A percentile compares a stretch with the other conserved stretches of the same genome.
phyloP scores from a whole-genome alignment of 768 basidiomycete species.

The Rhizopogon vinicolor region DNA sequence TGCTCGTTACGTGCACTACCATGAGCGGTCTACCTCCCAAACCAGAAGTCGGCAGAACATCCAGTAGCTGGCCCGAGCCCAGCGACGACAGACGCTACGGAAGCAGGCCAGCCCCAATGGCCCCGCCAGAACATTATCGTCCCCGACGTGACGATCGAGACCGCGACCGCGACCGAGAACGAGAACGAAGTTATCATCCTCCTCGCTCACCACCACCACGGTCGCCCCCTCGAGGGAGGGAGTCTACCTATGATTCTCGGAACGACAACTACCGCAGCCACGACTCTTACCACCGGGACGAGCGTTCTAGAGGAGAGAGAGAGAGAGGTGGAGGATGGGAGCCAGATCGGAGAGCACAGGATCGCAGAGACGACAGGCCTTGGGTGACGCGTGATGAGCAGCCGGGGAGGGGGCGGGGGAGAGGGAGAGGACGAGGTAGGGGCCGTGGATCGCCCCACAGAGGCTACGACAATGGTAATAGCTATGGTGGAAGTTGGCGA shows the following conservation, averaged over 20 bases:
- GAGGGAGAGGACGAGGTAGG: background rate
- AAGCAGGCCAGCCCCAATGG: constrained; percentile 11
- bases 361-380: constrained; percentile 4
- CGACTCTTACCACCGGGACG: background rate
- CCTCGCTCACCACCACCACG: constrained; percentile 3
- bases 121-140: constrained; percentile 20
- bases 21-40: constrained; percentile 27
- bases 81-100: constrained; percentile 18
- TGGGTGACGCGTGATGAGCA: background rate
- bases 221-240: background rate
- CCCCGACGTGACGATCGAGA: constrained; percentile 21
- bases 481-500: background rate
- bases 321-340: constrained; percentile 1
- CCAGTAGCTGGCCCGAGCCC: constrained; percentile 12
- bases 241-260: background rate
- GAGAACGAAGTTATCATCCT: constrained; percentile 15
- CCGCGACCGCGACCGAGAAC: constrained; percentile 6
- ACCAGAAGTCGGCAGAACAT: constrained; percentile 23
- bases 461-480: background rate
- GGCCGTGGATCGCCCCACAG: background rate
- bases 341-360: background rate
- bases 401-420: background rate
- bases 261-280: background rate
- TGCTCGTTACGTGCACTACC: too few relatives aligned
- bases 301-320: background rate